Conservation (phyloP, 306 rosid species). For the Ceratonia siliqua region DNA sequence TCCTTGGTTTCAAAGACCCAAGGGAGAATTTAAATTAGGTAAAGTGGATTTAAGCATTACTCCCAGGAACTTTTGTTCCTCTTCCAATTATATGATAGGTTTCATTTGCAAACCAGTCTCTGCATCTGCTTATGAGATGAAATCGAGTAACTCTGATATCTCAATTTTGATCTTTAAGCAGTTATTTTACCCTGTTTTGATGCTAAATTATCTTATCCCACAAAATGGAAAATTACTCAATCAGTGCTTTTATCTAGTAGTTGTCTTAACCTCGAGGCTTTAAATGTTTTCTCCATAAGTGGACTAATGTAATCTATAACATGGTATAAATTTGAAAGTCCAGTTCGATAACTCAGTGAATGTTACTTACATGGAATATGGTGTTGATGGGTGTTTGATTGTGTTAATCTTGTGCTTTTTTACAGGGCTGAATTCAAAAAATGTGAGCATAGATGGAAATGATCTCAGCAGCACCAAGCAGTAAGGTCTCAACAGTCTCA, state of each 20-base stretch:
- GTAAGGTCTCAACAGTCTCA: conserved; percentile 42
- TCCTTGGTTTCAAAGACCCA: background rate
- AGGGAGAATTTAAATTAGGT: background rate
- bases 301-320: background rate
- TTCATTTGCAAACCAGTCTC: background rate
- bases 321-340: conserved; percentile 20
- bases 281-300: background rate
- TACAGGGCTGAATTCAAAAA: conserved; percentile 54
- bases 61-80: background rate
- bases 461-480: conserved; percentile 38
- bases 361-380: conserved; percentile 27
- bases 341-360: conserved; percentile 27
- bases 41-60: background rate
- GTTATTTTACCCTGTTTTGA: background rate
- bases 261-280: background rate
- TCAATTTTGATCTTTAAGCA: background rate
- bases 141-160: background rate
- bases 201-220: background rate
- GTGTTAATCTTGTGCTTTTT: background rate
- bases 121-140: background rate
- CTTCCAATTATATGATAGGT: background rate
- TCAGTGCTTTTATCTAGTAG: background rate
- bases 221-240: background rate
- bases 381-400: conserved; percentile 14
- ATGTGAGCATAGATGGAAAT: conserved; percentile 40